Evolutionary conservation across 306 rosid species (phyloP), one percentile per base, ranked within the genome.

Genomic region (Cyclanthera cordifolia): DNA sequence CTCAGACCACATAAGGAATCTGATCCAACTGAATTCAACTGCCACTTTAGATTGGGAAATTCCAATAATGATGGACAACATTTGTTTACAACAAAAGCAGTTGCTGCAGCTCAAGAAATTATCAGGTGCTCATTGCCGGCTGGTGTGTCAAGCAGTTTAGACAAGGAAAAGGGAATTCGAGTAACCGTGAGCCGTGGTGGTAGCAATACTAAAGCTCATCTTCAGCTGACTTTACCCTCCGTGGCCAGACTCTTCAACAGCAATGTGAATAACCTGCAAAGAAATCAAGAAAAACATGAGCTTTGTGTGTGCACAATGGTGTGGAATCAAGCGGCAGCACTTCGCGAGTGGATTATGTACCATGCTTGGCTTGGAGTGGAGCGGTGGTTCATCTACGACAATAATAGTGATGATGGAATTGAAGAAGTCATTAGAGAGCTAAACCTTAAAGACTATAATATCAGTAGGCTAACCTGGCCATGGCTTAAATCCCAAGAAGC

Each of bases 401-500:
- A 94, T 71, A 90, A 94, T 43, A 94, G 97, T 45, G 95, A 94
- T 70, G 99, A 94, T 70, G 91, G 71, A 34, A 77, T 90, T 53
- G 87, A 86, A 1, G 76, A 78, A 9, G 87, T 81, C 52, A 73
- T 90, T 52, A 51, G 20, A 43, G 91, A 88, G 27, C 96, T 93
- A 23, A 77, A 86, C 56, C 50, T 6, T 8, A 73, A 79, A 71
- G 85, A 82, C 24, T 94, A 74, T 70, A 94, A 94, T 30, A 85
- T 94, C 13, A 87, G 78, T 53, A 86, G 88, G 68, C 76, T 76
- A 13, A 78, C 75, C 54, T 94, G 99, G 99, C 99, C 99, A 11
- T 94, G 99, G 99, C 84, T 90, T 49, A 94, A 94, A 80, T 81
- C 95, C 21, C 99, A 94, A 64, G 99, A 94, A 76, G 96, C 99